Base-by-base conservation (phyloP, 2,329 filamentous ascomycete species). In the Phoma herbarum region DNA sequence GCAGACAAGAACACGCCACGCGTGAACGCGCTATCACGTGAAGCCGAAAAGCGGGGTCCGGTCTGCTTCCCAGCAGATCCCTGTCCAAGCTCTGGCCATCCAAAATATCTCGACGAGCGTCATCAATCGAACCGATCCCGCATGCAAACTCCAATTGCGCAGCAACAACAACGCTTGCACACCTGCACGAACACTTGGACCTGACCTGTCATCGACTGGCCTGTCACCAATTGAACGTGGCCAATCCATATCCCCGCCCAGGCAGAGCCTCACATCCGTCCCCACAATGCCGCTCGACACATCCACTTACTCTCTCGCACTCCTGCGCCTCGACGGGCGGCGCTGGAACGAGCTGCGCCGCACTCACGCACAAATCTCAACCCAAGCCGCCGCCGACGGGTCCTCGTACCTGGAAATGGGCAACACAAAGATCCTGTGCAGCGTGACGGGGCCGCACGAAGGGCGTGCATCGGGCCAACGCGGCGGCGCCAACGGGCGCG, bases 311-410 rank as follows among this genome's bases (percentile, higher is more conserved):
- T 88, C 88, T 48, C 87, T 97, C 62, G 93, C 92, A 62, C 90
- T 95, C 54, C 78, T 85, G 52, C 83, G 83, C 63, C 78, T 85
- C 56, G 83, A 85, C 67, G 83, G 94, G 90, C 89, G 95, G 61
- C 88, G 95, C 69, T 99, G 95, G 95, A 98, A 99, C 81, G 95
- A 99, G 78, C 86, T 99, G 37, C 92, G 95, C 26, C 88, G 92
- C 8, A 85, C 97, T 49, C 88, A 92, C 73, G 94, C 91, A 46
- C 91, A 96, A 79, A 93, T 99, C 74, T 91, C 90, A 62, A 97
- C 93, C 1, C 95, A 97, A 78, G 90, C 93, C 60, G 90, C 93
- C 48, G 93, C 93, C 54, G 95, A 98, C 70, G 95, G 95, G 33
- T 96, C 91, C 43, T 92, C 90, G 61, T 97, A 97, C 79, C 87